Conservation (phyloP, 805 yeast species). For the Cyberlindnera euphorbiae region DNA sequence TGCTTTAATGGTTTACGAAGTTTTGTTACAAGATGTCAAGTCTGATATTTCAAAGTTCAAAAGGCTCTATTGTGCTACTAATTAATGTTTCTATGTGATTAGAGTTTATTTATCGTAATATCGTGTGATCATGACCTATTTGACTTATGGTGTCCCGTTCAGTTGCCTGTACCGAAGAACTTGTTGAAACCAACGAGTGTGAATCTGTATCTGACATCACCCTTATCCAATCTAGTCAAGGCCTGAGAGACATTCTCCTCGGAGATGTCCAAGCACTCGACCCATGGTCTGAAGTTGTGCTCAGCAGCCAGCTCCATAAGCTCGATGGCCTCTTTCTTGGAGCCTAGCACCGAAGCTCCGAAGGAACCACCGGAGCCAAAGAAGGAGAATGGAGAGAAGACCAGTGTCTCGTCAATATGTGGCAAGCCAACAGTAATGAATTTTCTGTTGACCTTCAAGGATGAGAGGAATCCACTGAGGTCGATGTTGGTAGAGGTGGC, state of each 20-base stretch:
- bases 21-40: constrained; percentile 10
- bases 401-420: constrained; percentile 34
- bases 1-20: constrained; percentile 14
- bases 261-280: constrained; percentile 51
- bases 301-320: constrained; percentile 62
- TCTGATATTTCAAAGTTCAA: constrained; percentile 20
- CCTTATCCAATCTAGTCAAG: constrained; percentile 46
- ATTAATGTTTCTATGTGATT: background rate
- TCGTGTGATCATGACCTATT: too few species aligned
- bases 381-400: constrained; percentile 47
- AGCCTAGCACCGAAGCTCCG: constrained; percentile 58
- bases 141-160: background rate
- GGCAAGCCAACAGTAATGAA: constrained; percentile 70
- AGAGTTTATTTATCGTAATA: too few species aligned
- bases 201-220: constrained; percentile 61
- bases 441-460: constrained; percentile 53
- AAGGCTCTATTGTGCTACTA: constrained; percentile 11
- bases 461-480: constrained; percentile 40
- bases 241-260: constrained; percentile 51
- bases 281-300: constrained; percentile 56
- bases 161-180: constrained; percentile 29
- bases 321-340: constrained; percentile 59
- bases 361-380: constrained; percentile 43
- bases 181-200: constrained; percentile 51
- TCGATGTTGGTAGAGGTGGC: constrained; percentile 45